Base-by-base conservation (phyloP, 768 basidiomycete genomes). In the Pisolithus microcarpus region DNA sequence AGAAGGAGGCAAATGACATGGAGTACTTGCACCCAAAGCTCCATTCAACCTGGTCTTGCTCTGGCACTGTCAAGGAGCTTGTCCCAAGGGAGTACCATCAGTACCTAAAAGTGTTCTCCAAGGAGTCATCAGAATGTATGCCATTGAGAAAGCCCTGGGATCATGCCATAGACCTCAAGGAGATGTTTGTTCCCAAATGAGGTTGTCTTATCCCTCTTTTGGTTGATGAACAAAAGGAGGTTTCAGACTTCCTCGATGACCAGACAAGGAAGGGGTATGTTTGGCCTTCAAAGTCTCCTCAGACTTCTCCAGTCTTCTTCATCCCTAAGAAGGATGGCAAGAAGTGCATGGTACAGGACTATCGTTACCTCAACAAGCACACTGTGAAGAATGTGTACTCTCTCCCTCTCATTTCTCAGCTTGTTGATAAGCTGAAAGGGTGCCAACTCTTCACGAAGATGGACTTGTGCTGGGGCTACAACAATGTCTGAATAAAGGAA, bases 401-500 rank as follows among this genome's bases (percentile, higher is more conserved):
- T 2, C 54, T 73, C 3, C 70, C 70, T 0, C 59, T 68, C 2
- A 64, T 74, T 43, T 54, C 58, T 1, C 63, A 72, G n/a, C 46
- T 72, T 3, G 50, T 73, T 13, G 55, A 67, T 28, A 42, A 50
- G 26, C 18, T 50, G 19, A 50, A 43, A 8, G 19, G 19, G 2
- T 39, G 38, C 10, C 6, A 39, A 16, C 4, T 39, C 2, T 49
- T 49, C 21, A 38, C 23, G 23, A 49, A 49, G 23, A 18, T 49
- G 48, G 48, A 49, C 24, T 2, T 15, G 3, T 16, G 8, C 31
- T 50, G n/a, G 30, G 67, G 61, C 2, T 72, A 66, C 51, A 64
- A 71, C 49, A 67, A 65, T 19, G 44, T 72, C 9, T 55, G 64
- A 1, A 68, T 77, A 46, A 63, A 64, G 10, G 60, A 69, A 37